Evolutionary conservation across 352 stramenopile species (phyloP), one percentile per base, ranked within the genome.

Genomic region (Phytopythium vexans): DNA sequence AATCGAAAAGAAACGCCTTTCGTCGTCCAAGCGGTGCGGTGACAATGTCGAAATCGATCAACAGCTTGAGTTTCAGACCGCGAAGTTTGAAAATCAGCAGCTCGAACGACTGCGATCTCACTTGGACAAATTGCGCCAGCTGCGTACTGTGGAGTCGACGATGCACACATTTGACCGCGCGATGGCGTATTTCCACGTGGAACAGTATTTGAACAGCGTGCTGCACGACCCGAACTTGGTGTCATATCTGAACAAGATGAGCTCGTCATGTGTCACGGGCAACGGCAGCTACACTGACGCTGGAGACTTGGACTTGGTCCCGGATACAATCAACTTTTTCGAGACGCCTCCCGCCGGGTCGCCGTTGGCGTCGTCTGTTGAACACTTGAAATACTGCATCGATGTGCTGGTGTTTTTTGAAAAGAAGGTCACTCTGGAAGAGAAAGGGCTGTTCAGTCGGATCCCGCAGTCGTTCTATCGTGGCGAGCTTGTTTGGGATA

Each of bases 401-500:
- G 85, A 95, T 49, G 83, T 93, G 34, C 68, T 95, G 16, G 74
- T 93, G 33, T 92, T 91, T 46, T 92, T 95, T 49, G 85, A 95
- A 52, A 95, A 95, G 51, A 80, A 92, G 41, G 80, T 92, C 8
- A 92, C 82, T 4, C 42, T 90, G 21, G 79, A 77, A 10, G 74
- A 88, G 53, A 72, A 76, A 46, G 70, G 70, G 7, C 50, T 88
- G 1, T 90, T 93, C 52, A 74, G 77, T 15, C 77, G 77, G 10
- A 69, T 95, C 0, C 85, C 85, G 7, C 64, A 86, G 33, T 89
- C 82, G 21, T 91, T 95, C 37, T 85, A 74, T 41, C 82, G 85
- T 15, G 85, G 85, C 2, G 82, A 95, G 50, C 54, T 92, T 2
- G 58, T 90, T n/a, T 84, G 82, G 74, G 73, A 90, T 15, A 76